Conservation (phyloP, 352 stramenopile genomes). For the Globisporangium iwayamae region DNA sequence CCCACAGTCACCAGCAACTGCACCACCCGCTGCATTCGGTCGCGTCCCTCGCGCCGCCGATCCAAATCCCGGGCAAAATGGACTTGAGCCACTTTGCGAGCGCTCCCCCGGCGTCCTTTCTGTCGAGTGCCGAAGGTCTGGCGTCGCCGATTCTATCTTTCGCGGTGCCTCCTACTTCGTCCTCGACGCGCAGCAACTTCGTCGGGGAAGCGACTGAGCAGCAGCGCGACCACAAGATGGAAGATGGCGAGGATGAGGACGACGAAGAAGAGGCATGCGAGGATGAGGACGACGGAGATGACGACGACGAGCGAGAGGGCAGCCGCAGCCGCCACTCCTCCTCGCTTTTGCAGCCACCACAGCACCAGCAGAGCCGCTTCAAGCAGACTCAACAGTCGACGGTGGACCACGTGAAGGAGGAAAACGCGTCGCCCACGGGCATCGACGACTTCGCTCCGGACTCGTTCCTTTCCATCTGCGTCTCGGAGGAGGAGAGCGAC, state of each 20-base stretch:
- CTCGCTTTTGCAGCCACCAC: constrained; percentile 1
- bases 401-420: constrained; percentile 20
- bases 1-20: not conserved
- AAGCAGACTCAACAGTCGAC: constrained; percentile 11
- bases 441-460: constrained; percentile 62
- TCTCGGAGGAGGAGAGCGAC: constrained; percentile 25
- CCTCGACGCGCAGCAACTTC: constrained; percentile 8
- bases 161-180: constrained; percentile 11
- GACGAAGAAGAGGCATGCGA: constrained; percentile 5
- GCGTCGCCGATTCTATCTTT: constrained; percentile 32
- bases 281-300: not conserved
- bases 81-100: constrained; percentile 14
- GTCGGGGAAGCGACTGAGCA: not conserved
- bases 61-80: constrained; percentile 39
- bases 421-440: constrained; percentile 44
- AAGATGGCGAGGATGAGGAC: not conserved
- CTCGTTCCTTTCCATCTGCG: constrained; percentile 45
- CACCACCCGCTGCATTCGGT: constrained; percentile 1
- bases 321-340: not conserved
- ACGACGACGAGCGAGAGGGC: constrained; percentile 4
- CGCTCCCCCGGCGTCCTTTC: constrained; percentile 16
- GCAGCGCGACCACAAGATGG: constrained; percentile 4
- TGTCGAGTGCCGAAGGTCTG: constrained; percentile 22
- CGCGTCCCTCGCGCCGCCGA: constrained; percentile 30
- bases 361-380: constrained; percentile 9